Evolutionary conservation across 257 asterid species (phyloP), one percentile per base, ranked within the genome.

Genomic region (Craterostigma plantagineum): DNA sequence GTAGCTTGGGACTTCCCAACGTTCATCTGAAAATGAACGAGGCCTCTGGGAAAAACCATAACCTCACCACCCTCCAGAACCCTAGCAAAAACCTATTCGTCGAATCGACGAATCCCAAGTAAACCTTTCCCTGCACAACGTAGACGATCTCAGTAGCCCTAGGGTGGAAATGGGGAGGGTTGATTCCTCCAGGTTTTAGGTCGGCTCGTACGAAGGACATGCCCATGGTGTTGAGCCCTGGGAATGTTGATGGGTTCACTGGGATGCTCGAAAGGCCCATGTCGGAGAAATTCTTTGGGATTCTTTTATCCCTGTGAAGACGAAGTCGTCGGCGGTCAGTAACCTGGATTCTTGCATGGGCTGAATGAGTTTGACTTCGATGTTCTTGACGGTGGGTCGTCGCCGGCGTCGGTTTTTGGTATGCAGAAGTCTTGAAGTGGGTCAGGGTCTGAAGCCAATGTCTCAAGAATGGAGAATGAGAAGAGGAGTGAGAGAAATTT

Each of bases 21-120:
- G 15, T 79, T 83, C 95, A 79, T 73, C 72, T 79, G 92, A 33
- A 83, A 83, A 45, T 76, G 95, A 45, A 83, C 18, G 13, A 83
- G 17, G 0, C 92, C 95, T 56, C 47, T 66, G 2, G 95, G 92
- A 50, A 79, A 75, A 45, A 82, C 86, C 91, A 82, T 79, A 0
- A 82, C 92, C 30, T 79, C 91, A 8, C 91, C 92, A 18, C 67
- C 71, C 71, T 72, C 93, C 14, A 80, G 27, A 23, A 76, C 85
- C 50, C 63, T 73, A 0, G 86, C 85, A 30, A 73, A 76, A 7
- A 83, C 78, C 65, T 45, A 53, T 71, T 73, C 33, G 43, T 45
- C 12, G 95, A 65, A 43, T 83, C 92, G 11, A 83, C 76, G 44
- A 79, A 83, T 6, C 95, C 95, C 0, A 92, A 68, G 45, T 82